A percentile compares a stretch with the other conserved stretches of the same genome.
Evolutionary conservation across 2,329 filamentous ascomycete genomes (phyloP).

Genomic region (Fusarium pininemorale): DNA sequence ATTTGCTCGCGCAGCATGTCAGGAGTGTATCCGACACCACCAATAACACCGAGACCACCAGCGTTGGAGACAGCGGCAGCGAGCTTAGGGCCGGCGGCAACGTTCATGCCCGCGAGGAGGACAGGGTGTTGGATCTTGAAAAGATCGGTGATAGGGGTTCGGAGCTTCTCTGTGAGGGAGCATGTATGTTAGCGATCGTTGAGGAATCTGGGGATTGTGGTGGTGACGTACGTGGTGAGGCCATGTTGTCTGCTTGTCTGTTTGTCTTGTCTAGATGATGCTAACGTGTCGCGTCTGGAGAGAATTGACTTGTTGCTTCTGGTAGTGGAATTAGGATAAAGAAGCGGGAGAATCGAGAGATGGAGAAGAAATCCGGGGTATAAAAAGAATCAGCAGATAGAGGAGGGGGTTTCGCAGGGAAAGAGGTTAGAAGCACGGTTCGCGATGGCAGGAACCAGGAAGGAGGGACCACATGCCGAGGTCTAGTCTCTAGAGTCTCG

Average conservation of each 20-base stretch:
- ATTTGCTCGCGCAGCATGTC: constrained; percentile 98
- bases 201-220: background rate
- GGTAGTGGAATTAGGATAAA: background rate
- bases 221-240: constrained; percentile 76
- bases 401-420: constrained; percentile 18
- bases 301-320: constrained; percentile 23
- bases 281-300: constrained; percentile 18
- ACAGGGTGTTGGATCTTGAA: constrained; percentile 98
- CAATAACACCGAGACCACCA: constrained; percentile 94
- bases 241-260: constrained; percentile 62
- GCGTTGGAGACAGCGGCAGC: constrained; percentile 97
- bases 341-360: background rate
- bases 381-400: constrained; percentile 38
- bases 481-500: constrained; percentile 28
- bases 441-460: constrained; percentile 3
- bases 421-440: constrained; percentile 9
- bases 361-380: constrained; percentile 19
- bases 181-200: constrained; percentile 17
- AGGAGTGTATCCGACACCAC: constrained; percentile 93
- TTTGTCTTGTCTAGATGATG: background rate
- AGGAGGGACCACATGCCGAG: constrained; percentile 37
- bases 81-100: constrained; percentile 94
- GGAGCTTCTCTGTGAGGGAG: constrained; percentile 64
- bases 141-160: constrained; percentile 92
- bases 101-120: constrained; percentile 98